Conservation (phyloP, 2,329 filamentous ascomycete genomes). For the Clarireedia monteithiana region DNA sequence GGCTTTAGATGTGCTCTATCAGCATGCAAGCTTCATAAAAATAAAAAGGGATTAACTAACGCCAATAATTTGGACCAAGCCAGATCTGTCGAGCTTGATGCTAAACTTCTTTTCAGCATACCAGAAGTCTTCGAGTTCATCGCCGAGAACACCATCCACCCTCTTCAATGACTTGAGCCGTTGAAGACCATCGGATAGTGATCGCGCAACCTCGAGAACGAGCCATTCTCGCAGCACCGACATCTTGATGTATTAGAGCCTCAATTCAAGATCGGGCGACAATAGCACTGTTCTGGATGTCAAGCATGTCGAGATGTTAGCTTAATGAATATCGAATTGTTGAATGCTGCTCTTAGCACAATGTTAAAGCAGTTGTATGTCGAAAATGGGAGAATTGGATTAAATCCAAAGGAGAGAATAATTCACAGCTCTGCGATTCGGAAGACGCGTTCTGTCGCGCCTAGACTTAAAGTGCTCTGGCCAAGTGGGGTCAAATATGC, state of each 20-base stretch:
- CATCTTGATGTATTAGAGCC: background rate
- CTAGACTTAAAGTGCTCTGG: background rate
- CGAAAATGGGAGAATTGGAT: no score
- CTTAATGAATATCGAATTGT: no score
- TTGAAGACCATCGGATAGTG: background rate
- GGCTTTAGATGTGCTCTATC: no score
- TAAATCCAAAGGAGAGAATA: background rate
- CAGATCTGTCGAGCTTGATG: background rate
- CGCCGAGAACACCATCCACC: no score
- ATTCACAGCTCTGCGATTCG: background rate
- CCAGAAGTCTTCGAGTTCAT: background rate
- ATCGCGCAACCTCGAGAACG: background rate
- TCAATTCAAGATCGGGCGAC: no score
- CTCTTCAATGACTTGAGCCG: background rate
- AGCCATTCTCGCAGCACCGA: slow-evolving; percentile 1
- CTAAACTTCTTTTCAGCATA: background rate
- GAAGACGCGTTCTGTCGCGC: background rate
- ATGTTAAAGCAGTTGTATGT: no score
- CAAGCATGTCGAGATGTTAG: no score
- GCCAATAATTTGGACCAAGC: background rate
- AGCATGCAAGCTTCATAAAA: background rate
- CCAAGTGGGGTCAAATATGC: no score
- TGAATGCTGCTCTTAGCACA: no score
- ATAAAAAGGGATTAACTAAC: background rate
- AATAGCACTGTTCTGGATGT: no score